Base-by-base conservation (phyloP, 148 eudicot species). In the Gaultheria prostrata region DNA sequence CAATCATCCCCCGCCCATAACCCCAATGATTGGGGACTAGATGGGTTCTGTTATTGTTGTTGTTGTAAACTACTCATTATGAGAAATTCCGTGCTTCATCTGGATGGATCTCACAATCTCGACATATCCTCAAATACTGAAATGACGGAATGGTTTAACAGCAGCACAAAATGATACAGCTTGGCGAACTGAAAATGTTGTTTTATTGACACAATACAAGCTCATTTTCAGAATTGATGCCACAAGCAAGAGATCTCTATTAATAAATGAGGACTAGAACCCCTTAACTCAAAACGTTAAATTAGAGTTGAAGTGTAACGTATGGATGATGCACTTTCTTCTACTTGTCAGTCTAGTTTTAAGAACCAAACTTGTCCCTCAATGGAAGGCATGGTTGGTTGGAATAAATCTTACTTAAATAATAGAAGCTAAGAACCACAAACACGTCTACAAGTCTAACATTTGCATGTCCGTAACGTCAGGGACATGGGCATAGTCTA, bases 351-450 rank as follows among this genome's bases (percentile, higher is more conserved):
- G n/a, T 78, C 65, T 54, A 78, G 30, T 30, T 78, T 77, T 57
- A 78, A 76, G 35, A 78, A 54, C 65, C 51, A 79, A 4, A 14
- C 51, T 57, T 82, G 21, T 26, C 83, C 33, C 30, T 71, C 77
- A 82, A 32, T 32, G 32, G 1, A 71, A 71, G 72, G 32, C 77
- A 17, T 18, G 46, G 28, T 32, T 32, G 49, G 63, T 51, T 46
- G 79, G 46, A 48, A 24, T 67, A 67, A 28, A 4, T 39, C 35
- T 12, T 35, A 12, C 13, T 33, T 35, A 12, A 21, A 73, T 26
- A 56, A 70, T 65, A 57, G 28, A 53, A 77, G 74, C 70, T 24
- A 63, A 63, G 70, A 63, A 63, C 32, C 70, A 10, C 13, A 63
- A 63, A 63, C 11, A 49, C 8, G 6, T 63, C 70, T 63, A 63